Percentiles rank a stretch among this genome's conserved stretches.
These are phyloP conservation scores for Erigeron canadensis DNA, from an alignment of 129 eudicot genomes.

Conservation along the genomic window DNA sequence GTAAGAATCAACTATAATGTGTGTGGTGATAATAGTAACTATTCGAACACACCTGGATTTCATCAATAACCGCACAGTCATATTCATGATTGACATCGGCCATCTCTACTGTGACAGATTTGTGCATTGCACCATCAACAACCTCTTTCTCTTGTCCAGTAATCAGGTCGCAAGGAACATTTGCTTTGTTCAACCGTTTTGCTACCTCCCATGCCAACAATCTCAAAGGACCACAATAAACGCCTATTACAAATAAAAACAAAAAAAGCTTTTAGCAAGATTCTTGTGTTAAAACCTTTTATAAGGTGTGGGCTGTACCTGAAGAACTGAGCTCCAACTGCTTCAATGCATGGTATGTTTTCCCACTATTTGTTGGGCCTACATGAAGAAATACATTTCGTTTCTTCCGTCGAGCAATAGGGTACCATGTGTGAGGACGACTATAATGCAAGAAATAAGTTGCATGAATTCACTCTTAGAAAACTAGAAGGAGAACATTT, in stretches of 20 bases:
- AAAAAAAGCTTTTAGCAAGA: neutral
- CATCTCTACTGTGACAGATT: constrained; percentile 95
- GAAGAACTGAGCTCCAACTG: constrained; percentile 74
- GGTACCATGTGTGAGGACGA: constrained; percentile 96
- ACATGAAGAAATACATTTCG: constrained; percentile 80
- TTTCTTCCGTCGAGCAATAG: constrained; percentile 76
- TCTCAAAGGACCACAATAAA: constrained; percentile 96
- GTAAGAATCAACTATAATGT: neutral
- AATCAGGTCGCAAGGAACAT: constrained; percentile 81
- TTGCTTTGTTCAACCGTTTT: constrained; percentile 80
- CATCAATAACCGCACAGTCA: constrained; percentile 92
- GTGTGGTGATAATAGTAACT: neutral
- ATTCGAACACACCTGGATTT: constrained; percentile 71
- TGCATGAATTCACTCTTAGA: neutral
- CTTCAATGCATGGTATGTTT: constrained; percentile 85
- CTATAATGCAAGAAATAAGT: constrained; percentile 39
- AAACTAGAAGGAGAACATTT: neutral
- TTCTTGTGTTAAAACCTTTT: constrained; percentile 5
- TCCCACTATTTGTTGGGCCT: constrained; percentile 98
- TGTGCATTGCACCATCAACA: constrained; percentile 82
- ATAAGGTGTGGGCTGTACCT: constrained; percentile 41
- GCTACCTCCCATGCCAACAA: constrained; percentile 99
- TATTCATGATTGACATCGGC: constrained; percentile 80
- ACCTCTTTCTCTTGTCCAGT: constrained; percentile 89
- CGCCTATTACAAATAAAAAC: constrained; percentile 38